Base-by-base conservation (phyloP, 148 eudicot species). In the Euryodendron excelsum region DNA sequence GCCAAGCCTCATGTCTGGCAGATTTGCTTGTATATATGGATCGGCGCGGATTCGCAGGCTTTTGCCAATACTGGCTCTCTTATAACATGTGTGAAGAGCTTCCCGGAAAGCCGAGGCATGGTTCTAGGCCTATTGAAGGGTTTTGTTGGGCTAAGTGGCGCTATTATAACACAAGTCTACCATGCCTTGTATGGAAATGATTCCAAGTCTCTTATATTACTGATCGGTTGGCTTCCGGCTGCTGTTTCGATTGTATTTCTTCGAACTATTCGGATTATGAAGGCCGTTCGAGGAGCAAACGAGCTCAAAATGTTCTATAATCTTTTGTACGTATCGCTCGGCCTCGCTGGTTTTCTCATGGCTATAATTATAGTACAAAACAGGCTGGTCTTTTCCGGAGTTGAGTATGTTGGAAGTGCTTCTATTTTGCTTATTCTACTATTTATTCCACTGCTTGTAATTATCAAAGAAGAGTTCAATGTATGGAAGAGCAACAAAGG, bases 61-160 rank as follows among this genome's bases (percentile, higher is more conserved):
- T 88, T 88, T 39, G 85, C 87, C 0, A 88, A 85, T 56, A 85
- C 86, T 0, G 87, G 90, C 1, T 78, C 88, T 3, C 64, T 88
- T 3, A 82, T 88, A 2, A 84, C 88, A 0, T 83, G 87, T 69
- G 85, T 88, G 1, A 88, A 82, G 73, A 88, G 83, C 33, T 85
- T 88, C 28, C 88, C 88, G 0, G 75, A 85, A n/a, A 84, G 90
- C 20, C 55, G 88, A 31, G 90, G 88, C 0, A 78, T 88, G 4
- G 85, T 88, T 80, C 28, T 85, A 8, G 90, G 90, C 0, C 71
- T 88, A 8, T 73, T 86, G 17, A 88, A 88, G 44, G 90, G 90
- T 2, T 88, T 77, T 75, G 87, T 88, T 11, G 90, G 90, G 4
- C 44, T 88, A 30, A 88, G 90, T 75, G 88, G 88, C 5, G 90